These are phyloP conservation scores for Mortierella sp. DNA, from an alignment of 371 early-diverging fungal genomes.

Conservation along the genomic window DNA sequence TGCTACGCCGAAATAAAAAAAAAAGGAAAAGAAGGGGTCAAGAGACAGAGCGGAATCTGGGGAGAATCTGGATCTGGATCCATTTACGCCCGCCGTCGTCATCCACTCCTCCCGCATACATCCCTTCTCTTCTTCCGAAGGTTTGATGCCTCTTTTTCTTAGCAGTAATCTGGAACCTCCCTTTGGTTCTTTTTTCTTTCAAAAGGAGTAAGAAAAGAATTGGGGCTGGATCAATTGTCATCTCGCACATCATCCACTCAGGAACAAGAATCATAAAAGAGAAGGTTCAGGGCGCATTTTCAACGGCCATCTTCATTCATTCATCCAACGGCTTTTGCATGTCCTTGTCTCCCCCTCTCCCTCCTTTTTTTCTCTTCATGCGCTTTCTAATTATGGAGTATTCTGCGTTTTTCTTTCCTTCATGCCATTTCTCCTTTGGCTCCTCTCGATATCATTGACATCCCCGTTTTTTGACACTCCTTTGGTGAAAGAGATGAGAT, in stretches of 20 bases:
- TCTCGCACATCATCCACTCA: too few relatives aligned
- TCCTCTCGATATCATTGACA: background rate
- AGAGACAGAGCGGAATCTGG: background rate
- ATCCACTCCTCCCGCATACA: background rate
- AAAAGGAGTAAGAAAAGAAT: too few relatives aligned
- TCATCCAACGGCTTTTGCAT: background rate
- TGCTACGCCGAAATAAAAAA: too few relatives aligned
- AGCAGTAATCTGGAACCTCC: conserved; percentile 7
- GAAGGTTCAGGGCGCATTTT: background rate
- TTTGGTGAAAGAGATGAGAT: background rate
- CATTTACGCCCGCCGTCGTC: background rate
- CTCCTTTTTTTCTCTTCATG: background rate
- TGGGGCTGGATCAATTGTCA: background rate
- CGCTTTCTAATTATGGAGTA: conserved; percentile 1
- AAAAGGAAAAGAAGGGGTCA: too few relatives aligned
- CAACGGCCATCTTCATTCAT: background rate
- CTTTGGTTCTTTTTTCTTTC: background rate
- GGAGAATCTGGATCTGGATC: background rate
- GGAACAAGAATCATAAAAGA: background rate
- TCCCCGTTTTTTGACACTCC: background rate
- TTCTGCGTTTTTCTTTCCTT: background rate
- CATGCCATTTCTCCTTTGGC: background rate
- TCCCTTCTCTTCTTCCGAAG: background rate
- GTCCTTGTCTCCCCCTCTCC: background rate
- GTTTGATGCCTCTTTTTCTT: background rate